Evolutionary conservation across 495 filamentous ascomycete species (phyloP).

Genomic region (Rhizodiscina lignyota): DNA sequence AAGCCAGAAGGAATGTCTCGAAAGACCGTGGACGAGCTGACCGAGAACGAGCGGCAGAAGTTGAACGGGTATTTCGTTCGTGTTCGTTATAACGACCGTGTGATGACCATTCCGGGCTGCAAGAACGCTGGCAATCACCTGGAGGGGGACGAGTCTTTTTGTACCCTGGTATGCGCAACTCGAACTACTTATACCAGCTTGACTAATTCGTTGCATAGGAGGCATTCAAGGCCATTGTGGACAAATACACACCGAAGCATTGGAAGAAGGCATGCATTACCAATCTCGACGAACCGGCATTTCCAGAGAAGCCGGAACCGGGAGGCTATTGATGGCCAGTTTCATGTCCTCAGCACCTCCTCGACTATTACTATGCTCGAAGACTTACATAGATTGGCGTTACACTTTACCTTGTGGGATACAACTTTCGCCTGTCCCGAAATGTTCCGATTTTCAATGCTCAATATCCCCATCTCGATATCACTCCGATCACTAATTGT

Average conservation of each 20-base stretch:
- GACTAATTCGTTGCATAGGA: constrained; percentile 29
- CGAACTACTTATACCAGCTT: neutral
- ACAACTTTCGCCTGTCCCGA: no score
- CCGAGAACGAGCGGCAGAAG: constrained; percentile 30
- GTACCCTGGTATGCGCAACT: constrained; percentile 51
- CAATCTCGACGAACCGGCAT: constrained; percentile 40
- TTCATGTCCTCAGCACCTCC: no score
- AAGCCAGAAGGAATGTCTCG: constrained; percentile 31
- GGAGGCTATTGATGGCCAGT: no score
- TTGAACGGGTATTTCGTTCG: constrained; percentile 74
- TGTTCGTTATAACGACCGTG: constrained; percentile 78
- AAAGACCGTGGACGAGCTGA: constrained; percentile 30
- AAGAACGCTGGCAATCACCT: constrained; percentile 62
- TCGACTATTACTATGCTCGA: no score
- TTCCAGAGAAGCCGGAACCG: constrained; percentile 35
- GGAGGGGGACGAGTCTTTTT: constrained; percentile 78
- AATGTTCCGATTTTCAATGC: no score
- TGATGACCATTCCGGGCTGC: constrained; percentile 71
- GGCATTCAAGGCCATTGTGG: constrained; percentile 82
- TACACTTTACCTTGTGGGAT: no score
- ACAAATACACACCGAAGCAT: constrained; percentile 68
- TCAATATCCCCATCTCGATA: no score
- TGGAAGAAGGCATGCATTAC: constrained; percentile 61
- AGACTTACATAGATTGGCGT: no score
- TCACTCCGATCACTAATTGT: no score